These are phyloP conservation scores for Paramarasmius palmivorus DNA, from an alignment of 1,284 basidiomycete species.

Conservation along the genomic window DNA sequence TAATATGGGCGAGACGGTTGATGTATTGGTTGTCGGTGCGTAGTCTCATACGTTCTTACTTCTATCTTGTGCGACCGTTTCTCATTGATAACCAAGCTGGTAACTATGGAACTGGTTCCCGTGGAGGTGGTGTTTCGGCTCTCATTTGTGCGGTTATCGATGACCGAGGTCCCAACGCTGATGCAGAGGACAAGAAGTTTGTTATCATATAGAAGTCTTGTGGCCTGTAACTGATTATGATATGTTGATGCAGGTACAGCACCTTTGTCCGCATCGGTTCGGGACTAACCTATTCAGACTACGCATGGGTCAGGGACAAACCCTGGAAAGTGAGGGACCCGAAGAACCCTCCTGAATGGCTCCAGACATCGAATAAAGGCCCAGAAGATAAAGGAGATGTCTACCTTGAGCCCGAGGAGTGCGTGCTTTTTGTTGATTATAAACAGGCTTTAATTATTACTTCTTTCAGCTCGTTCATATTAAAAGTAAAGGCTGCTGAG, in stretches of 20 bases:
- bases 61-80: constrained; percentile 1
- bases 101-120: constrained; percentile 72
- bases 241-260: constrained; percentile 53
- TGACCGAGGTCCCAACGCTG: constrained; percentile 53
- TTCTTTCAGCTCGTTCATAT: constrained; percentile 66
- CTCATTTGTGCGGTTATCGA: constrained; percentile 78
- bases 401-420: constrained; percentile 82
- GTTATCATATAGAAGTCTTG: constrained; percentile 15
- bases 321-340: constrained; percentile 76
- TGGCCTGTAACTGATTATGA: neutral
- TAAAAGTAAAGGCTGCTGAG: constrained; percentile 90
- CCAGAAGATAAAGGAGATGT: constrained; percentile 78
- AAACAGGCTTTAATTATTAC: constrained; percentile 4
- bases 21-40: constrained; percentile 84
- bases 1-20: constrained; percentile 87
- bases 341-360: constrained; percentile 62
- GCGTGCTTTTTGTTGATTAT: constrained; percentile 20
- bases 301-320: constrained; percentile 75
- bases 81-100: constrained; percentile 45
- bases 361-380: constrained; percentile 57
- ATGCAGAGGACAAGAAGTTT: constrained; percentile 63
- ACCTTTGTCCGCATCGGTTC: constrained; percentile 86
- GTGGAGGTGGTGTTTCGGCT: constrained; percentile 79
- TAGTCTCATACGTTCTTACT: neutral
- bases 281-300: constrained; percentile 83